Conservation (phyloP, 345 rosid genomes). For the Aquilaria malaccensis region DNA sequence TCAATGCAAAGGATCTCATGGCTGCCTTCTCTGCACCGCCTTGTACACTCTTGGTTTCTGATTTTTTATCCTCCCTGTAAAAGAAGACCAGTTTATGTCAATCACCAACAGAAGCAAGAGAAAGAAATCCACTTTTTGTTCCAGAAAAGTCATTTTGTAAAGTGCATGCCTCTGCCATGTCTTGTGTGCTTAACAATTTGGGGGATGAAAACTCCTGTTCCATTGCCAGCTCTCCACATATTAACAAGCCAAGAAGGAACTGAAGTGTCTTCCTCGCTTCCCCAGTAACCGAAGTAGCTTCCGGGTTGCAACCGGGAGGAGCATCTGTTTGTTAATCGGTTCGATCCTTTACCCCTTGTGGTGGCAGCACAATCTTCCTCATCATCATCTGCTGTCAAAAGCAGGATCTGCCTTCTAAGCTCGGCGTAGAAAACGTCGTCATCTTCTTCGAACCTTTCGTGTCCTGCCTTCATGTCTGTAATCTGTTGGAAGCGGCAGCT, state of each 20-base stretch:
- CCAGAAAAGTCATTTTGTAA: neutral
- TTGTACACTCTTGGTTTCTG: slow-evolving; percentile 12
- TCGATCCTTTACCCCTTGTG: neutral
- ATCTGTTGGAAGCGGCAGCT: neutral
- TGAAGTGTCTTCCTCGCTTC: slow-evolving; percentile 8
- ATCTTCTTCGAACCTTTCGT: slow-evolving; percentile 15
- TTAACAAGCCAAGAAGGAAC: slow-evolving; percentile 25
- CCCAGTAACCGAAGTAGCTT: slow-evolving; percentile 19
- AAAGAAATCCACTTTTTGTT: neutral
- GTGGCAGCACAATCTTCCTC: neutral
- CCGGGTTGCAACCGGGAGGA: slow-evolving; percentile 19
- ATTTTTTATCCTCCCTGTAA: slow-evolving; percentile 25
- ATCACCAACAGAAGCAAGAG: neutral
- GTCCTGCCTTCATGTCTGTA: slow-evolving; percentile 6
- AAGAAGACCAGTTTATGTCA: neutral
- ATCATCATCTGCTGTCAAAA: slow-evolving; percentile 37
- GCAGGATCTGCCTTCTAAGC: slow-evolving; percentile 33
- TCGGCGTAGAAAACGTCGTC: slow-evolving; percentile 33
- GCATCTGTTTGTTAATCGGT: neutral
- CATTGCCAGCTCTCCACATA: slow-evolving; percentile 25
- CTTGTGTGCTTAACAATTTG: slow-evolving; percentile 14
- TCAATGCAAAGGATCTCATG: neutral
- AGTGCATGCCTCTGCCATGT: slow-evolving; percentile 15
- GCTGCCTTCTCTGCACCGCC: slow-evolving; percentile 1
- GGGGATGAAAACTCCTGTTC: slow-evolving; percentile 62